Conservation (phyloP, 1,284 basidiomycete genomes). For the Sanghuangporus weigelae region DNA sequence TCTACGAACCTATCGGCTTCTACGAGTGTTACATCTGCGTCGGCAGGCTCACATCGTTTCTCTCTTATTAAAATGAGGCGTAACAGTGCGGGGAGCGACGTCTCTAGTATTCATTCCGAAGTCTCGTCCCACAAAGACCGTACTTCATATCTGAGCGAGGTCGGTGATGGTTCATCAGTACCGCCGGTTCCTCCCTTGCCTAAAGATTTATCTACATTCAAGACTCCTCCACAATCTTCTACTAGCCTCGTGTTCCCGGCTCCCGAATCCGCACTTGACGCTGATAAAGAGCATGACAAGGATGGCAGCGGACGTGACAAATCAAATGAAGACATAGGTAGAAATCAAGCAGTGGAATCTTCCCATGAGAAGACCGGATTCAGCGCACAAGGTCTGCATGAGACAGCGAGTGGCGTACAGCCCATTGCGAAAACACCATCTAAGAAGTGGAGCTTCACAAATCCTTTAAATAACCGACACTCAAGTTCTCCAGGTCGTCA, state of each 20-base stretch:
- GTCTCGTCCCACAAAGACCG: constrained; percentile 61
- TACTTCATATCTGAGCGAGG: constrained; percentile 55
- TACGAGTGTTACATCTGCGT: constrained; percentile 73
- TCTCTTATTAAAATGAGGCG: constrained; percentile 54
- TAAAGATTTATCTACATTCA: constrained; percentile 80
- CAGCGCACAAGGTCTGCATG: neutral
- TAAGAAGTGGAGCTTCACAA: constrained; percentile 97
- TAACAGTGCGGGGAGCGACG: constrained; percentile 84
- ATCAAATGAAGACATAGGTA: constrained; percentile 48
- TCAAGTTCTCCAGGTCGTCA: constrained; percentile 59
- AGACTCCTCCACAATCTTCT: constrained; percentile 58
- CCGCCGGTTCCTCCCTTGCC: constrained; percentile 97
- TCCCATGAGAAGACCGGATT: neutral
- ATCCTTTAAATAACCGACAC: constrained; percentile 79
- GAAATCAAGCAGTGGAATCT: neutral
- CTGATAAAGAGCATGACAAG: constrained; percentile 33
- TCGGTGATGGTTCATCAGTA: constrained; percentile 44
- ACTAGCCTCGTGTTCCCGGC: constrained; percentile 46
- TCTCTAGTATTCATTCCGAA: constrained; percentile 69
- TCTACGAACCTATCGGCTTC: constrained; percentile 72
- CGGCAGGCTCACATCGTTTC: constrained; percentile 59
- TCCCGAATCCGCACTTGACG: constrained; percentile 33
- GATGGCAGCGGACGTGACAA: constrained; percentile 39
- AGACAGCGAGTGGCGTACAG: constrained; percentile 18
- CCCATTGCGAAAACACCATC: constrained; percentile 35